These are phyloP conservation scores for Verticillium nubilum DNA, from an alignment of 2,329 filamentous ascomycete species.

Conservation along the genomic window DNA sequence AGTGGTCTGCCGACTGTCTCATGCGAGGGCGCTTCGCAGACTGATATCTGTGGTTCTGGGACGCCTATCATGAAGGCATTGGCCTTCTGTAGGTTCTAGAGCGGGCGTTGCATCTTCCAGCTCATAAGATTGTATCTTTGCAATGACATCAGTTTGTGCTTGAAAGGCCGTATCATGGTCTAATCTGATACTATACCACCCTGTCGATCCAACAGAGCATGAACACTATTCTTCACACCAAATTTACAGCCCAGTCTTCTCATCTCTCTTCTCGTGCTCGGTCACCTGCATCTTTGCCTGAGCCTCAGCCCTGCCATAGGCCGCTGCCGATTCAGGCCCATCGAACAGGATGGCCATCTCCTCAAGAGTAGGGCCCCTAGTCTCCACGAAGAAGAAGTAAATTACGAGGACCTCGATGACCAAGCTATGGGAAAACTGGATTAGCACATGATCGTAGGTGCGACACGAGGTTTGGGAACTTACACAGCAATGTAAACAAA, in stretches of 20 bases:
- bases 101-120: not conserved
- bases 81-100: not conserved
- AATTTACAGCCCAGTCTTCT: not conserved
- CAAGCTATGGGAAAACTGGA: too few species aligned
- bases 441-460: too few species aligned
- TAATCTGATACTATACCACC: too few species aligned
- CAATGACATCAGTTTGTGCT: too few species aligned
- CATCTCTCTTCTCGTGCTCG: not conserved
- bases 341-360: slow-evolving; percentile 64
- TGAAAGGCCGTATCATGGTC: too few species aligned
- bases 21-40: not conserved
- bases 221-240: too few species aligned
- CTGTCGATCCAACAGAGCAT: too few species aligned
- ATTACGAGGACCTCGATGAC: slow-evolving; percentile 48
- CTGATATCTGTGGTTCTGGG: not conserved
- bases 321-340: slow-evolving; percentile 49
- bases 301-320: slow-evolving; percentile 6
- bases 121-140: not conserved
- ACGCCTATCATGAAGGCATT: not conserved
- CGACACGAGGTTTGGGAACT: slow-evolving; percentile 30
- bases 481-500: slow-evolving; percentile 6
- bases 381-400: slow-evolving; percentile 55
- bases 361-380: slow-evolving; percentile 58
- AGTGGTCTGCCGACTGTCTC: not conserved
- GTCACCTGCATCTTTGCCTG: not conserved